Evolutionary conservation across 345 rosid species (phyloP).

Genomic region (Sonneratia caseolaris): DNA sequence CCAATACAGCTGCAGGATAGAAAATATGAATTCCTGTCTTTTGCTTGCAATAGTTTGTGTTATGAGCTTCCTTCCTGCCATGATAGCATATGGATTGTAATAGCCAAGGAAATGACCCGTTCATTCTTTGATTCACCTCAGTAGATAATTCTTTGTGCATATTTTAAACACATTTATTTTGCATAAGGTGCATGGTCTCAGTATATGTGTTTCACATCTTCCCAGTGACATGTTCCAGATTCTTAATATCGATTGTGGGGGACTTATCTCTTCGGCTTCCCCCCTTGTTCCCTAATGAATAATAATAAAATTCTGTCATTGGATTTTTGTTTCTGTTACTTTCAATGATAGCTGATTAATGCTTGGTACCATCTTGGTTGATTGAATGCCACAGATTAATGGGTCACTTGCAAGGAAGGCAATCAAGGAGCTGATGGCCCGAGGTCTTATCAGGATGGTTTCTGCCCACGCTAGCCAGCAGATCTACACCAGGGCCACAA

Average conservation of each 20-base stretch:
- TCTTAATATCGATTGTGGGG: too few relatives aligned
- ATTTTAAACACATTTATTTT: too few relatives aligned
- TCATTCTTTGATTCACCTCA: too few relatives aligned
- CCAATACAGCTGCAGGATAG: too few relatives aligned
- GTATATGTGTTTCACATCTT: background rate
- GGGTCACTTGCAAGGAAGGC: constrained; percentile 9
- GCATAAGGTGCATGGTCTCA: background rate
- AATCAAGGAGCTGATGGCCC: constrained; percentile 29
- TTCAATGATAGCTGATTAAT: background rate
- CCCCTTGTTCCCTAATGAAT: too few relatives aligned
- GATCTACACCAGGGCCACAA: constrained; percentile 32
- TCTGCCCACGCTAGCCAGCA: constrained; percentile 31
- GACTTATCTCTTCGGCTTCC: too few relatives aligned
- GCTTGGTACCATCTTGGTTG: background rate
- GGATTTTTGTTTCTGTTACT: background rate
- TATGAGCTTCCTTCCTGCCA: background rate
- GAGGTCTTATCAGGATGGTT: constrained; percentile 24
- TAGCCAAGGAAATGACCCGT: background rate
- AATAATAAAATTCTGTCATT: background rate
- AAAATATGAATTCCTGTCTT: background rate
- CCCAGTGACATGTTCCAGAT: too few relatives aligned
- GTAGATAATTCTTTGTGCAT: too few relatives aligned
- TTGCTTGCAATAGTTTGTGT: background rate
- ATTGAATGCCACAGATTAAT: constrained; percentile 8
- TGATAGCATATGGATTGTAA: background rate